These are phyloP conservation scores for Solanum boliviense DNA, from an alignment of 257 asterid species.

Conservation along the genomic window DNA sequence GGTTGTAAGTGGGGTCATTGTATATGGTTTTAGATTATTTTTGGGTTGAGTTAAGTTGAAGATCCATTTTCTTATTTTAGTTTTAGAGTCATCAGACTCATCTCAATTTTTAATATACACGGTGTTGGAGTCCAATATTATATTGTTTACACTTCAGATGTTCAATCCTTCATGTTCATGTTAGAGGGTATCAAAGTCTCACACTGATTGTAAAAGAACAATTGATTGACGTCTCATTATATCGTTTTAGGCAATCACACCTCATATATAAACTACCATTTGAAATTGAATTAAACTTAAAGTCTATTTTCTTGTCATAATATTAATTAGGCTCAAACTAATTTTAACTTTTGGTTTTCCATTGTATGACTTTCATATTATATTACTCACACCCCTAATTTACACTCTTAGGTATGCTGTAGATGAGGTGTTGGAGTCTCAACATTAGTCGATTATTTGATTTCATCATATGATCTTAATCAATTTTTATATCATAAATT, in stretches of 20 bases:
- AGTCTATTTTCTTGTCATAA: background rate
- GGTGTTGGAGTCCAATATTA: background rate
- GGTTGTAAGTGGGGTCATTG: background rate
- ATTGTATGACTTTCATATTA: background rate
- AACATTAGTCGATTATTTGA: background rate
- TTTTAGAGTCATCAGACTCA: background rate
- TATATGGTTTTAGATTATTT: background rate
- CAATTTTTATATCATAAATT: background rate
- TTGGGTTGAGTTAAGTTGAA: accelerated
- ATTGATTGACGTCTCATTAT: background rate
- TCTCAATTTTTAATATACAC: background rate
- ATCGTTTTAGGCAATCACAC: background rate
- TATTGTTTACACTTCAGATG: background rate
- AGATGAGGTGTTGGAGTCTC: no score
- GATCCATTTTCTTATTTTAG: background rate
- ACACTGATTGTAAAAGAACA: background rate
- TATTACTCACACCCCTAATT: background rate
- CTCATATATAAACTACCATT: background rate
- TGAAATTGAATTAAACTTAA: background rate
- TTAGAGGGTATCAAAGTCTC: background rate
- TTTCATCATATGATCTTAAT: background rate
- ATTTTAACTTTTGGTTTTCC: background rate
- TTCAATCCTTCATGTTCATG: background rate
- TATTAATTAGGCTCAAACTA: background rate
- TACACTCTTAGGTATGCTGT: background rate